These are phyloP conservation scores for sweet orange (Citrus sinensis) DNA, from an alignment of 345 rosid genomes.

Conservation along the genomic window DVS_A1.0 CM039163.1:3592501-3593000, in stretches of 20 bases:
- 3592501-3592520: neutral
- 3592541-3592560: neutral
- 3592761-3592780: slow-evolving; percentile 85
- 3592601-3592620: neutral
- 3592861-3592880: slow-evolving; percentile 20
- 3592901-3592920: slow-evolving; percentile 57
- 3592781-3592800: slow-evolving; percentile 60
- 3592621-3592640: neutral
- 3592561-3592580: neutral
- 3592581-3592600: too few species aligned
- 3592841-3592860: slow-evolving; percentile 15
- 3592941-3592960: slow-evolving; percentile 80
- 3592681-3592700: too few species aligned
- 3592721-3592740: slow-evolving; percentile 56
- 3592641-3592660: neutral
- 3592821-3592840: slow-evolving; percentile 37
- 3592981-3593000: slow-evolving; percentile 94
- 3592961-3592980: slow-evolving; percentile 70
- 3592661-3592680: neutral
- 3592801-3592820: slow-evolving; percentile 23
- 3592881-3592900: slow-evolving; percentile 61
- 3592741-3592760: slow-evolving; percentile 62
- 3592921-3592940: slow-evolving; percentile 72
- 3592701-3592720: too few species aligned
- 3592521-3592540: neutral